phyloP scores from a whole-genome alignment of 768 basidiomycete genomes.

The Xanthoconium purpureum region DNA sequence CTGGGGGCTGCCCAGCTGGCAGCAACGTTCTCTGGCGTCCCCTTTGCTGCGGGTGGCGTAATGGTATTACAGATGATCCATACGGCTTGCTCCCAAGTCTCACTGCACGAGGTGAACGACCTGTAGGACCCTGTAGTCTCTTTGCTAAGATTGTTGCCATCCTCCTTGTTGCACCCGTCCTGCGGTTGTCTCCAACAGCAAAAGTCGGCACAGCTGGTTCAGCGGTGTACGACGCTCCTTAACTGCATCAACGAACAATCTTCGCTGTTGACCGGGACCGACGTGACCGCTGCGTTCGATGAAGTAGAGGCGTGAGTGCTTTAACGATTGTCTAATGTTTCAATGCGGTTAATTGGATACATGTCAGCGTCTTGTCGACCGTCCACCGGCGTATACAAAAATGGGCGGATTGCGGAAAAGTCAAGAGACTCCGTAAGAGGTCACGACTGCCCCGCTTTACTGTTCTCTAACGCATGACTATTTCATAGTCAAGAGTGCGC shows the following conservation, averaged over 20 bases:
- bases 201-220: conserved; percentile 41
- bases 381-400: conserved; percentile 38
- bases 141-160: background rate
- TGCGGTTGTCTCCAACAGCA: conserved; percentile 27
- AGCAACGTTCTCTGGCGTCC: conserved; percentile 43
- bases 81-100: conserved; percentile 44
- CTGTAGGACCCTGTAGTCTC: background rate
- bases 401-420: conserved; percentile 39
- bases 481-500: conserved; percentile 40
- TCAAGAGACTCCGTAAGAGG: conserved; percentile 40
- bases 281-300: conserved; percentile 39
- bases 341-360: background rate
- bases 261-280: conserved; percentile 38
- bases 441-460: background rate
- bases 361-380: conserved; percentile 39
- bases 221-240: conserved; percentile 41
- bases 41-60: conserved; percentile 44
- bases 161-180: background rate
- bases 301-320: conserved; percentile 42
- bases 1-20: conserved; percentile 40
- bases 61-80: conserved; percentile 44
- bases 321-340: background rate
- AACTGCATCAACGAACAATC: conserved; percentile 40
- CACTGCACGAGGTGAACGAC: conserved; percentile 45
- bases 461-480: conserved; percentile 2